phyloP scores from a whole-genome alignment of 2,329 filamentous ascomycete species.

The Coniochaeta prunicola region DNA sequence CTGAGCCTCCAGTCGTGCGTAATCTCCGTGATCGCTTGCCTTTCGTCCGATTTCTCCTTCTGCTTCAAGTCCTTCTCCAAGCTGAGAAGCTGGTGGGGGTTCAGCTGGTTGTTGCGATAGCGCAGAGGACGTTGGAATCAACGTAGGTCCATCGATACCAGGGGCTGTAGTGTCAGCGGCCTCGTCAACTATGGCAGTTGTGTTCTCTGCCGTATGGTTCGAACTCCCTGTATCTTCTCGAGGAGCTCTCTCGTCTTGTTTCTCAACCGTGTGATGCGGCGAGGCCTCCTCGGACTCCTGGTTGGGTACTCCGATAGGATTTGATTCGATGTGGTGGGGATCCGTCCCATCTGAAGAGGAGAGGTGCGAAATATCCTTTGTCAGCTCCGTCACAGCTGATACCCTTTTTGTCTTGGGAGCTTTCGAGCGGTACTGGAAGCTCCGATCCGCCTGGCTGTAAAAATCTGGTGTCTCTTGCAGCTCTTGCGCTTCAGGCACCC shows the following conservation, averaged over 20 bases:
- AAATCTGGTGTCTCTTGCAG: not conserved
- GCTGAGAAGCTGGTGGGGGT: not conserved
- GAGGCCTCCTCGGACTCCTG: not conserved
- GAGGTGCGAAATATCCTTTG: not conserved
- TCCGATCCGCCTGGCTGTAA: not conserved
- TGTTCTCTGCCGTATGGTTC: not conserved
- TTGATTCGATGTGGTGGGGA: not conserved
- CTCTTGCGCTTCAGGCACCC: not conserved
- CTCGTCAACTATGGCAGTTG: not conserved
- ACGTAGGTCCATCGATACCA: not conserved
- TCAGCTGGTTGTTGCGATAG: not conserved
- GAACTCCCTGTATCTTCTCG: not conserved
- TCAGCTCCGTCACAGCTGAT: not conserved
- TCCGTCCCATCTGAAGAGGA: not conserved
- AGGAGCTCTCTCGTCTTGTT: not conserved
- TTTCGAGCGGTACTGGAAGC: slow-evolving; percentile 1
- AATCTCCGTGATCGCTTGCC: not conserved
- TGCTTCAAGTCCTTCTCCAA: not conserved
- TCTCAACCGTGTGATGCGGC: not conserved
- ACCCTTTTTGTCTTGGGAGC: not conserved
- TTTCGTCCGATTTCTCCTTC: not conserved
- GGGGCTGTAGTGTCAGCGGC: not conserved
- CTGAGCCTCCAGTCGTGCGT: not conserved
- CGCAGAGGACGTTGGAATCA: not conserved
- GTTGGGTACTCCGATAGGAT: not conserved